These are phyloP conservation scores for Phallus indusiatus DNA, from an alignment of 768 basidiomycete genomes.

Conservation along the genomic window DNA sequence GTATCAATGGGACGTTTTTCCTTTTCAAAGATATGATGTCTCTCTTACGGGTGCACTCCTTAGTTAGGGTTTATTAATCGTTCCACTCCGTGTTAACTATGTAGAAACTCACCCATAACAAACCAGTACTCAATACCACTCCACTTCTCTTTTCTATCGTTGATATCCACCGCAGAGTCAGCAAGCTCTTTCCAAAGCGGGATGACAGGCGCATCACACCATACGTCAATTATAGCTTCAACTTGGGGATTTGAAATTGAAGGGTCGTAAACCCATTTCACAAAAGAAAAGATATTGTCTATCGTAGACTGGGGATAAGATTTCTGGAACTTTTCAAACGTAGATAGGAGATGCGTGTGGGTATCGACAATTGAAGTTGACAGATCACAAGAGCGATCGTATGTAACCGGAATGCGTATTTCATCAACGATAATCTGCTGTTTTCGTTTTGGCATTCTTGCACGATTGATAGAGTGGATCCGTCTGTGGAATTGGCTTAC, in stretches of 20 bases:
- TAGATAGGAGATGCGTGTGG: constrained; percentile 76
- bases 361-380: constrained; percentile 59
- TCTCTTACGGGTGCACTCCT: constrained; percentile 68
- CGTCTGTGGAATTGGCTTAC: neutral
- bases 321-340: constrained; percentile 49
- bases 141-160: constrained; percentile 46
- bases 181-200: constrained; percentile 60
- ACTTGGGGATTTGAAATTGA: constrained; percentile 32
- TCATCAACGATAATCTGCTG: neutral
- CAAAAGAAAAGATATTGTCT: constrained; percentile 57
- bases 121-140: constrained; percentile 72
- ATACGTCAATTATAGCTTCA: constrained; percentile 71
- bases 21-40: constrained; percentile 8
- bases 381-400: neutral
- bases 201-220: constrained; percentile 75
- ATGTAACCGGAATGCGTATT: neutral
- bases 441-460: neutral
- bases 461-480: neutral
- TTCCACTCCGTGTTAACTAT: neutral
- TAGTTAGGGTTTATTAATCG: constrained; percentile 3
- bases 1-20: neutral
- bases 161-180: constrained; percentile 49
- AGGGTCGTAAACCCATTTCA: constrained; percentile 43
- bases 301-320: constrained; percentile 53
- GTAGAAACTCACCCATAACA: constrained; percentile 52